These are phyloP conservation scores for Penicillium sp. DNA, from an alignment of 2,329 filamentous ascomycete genomes.

Conservation along the genomic window DNA sequence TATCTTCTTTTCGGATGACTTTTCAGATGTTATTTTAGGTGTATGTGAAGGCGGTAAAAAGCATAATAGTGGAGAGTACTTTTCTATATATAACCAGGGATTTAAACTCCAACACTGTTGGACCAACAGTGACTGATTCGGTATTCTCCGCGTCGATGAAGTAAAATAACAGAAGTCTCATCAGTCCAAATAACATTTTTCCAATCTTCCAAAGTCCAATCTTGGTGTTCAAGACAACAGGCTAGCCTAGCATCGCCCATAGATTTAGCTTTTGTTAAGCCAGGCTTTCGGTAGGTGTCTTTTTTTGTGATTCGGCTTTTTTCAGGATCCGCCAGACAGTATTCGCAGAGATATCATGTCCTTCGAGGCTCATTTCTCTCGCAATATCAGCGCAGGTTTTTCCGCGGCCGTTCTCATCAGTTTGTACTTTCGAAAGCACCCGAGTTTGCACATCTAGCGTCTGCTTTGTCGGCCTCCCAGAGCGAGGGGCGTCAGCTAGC, in stretches of 20 bases:
- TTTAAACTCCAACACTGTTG: too few relatives aligned
- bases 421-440: neutral
- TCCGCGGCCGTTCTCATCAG: neutral
- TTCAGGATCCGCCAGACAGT: neutral
- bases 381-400: neutral
- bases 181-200: neutral
- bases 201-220: neutral
- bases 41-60: too few relatives aligned
- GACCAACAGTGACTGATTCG: neutral
- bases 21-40: too few relatives aligned
- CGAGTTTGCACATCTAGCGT: neutral
- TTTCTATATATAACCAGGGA: too few relatives aligned
- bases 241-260: neutral
- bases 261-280: neutral
- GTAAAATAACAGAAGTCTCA: neutral
- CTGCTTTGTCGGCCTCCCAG: neutral
- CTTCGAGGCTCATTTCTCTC: neutral
- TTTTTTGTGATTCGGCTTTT: neutral
- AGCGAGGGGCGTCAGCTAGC: conserved; percentile 1
- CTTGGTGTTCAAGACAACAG: neutral
- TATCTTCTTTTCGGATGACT: too few relatives aligned
- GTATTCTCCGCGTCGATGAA: neutral
- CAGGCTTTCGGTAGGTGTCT: neutral
- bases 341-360: neutral
- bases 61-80: too few relatives aligned